phyloP scores from a whole-genome alignment of 169 alveolate species.

The Babesia sp. region DNA sequence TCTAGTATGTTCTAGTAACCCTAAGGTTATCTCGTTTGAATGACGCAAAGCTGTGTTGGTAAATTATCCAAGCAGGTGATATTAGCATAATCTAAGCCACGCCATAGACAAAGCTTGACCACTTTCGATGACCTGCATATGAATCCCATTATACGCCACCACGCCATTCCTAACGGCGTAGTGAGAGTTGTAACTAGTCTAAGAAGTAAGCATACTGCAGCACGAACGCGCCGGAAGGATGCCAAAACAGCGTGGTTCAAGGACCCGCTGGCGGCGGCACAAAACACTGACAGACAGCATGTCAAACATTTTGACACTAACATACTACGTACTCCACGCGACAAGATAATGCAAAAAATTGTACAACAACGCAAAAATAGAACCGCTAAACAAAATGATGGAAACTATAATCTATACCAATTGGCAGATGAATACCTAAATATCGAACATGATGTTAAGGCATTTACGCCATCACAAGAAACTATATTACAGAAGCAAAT shows the following conservation, averaged over 20 bases:
- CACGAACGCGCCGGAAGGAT: background rate
- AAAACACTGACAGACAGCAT: background rate
- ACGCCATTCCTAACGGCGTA: no score
- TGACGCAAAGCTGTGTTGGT: no score
- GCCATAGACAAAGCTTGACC: no score
- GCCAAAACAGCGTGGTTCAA: constrained; percentile 1
- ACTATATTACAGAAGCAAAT: constrained; percentile 14
- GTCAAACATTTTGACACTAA: background rate
- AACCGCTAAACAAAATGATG: background rate
- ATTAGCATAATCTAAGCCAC: no score
- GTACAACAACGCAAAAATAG: constrained; percentile 15
- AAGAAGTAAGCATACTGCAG: background rate
- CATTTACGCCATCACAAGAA: constrained; percentile 29
- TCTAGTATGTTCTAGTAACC: no score
- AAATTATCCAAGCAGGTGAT: no score
- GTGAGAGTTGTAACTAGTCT: no score
- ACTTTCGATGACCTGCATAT: no score
- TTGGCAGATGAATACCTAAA: constrained; percentile 52
- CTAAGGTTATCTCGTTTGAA: no score
- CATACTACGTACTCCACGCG: constrained; percentile 16
- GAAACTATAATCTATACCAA: constrained; percentile 1
- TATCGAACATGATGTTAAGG: constrained; percentile 19
- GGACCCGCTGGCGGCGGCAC: background rate
- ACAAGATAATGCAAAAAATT: constrained; percentile 19
- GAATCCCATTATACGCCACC: no score